phyloP scores from a whole-genome alignment of 176 grass and related monocot genomes.

The Hyparrhenia diplandra region DNA sequence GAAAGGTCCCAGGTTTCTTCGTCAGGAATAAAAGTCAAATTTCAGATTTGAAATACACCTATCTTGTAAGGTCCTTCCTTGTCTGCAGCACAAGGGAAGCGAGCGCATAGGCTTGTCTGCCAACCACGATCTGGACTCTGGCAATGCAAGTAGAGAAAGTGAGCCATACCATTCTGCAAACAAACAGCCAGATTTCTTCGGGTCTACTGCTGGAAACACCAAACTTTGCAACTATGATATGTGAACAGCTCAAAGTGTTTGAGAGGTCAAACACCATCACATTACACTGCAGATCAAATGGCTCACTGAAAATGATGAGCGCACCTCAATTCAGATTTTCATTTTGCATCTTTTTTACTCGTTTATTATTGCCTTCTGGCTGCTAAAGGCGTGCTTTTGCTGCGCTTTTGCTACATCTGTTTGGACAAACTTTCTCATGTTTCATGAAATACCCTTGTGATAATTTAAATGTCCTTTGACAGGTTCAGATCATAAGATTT shows the following conservation, averaged over 20 bases:
- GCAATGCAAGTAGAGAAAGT: neutral
- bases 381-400: no score
- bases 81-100: no score
- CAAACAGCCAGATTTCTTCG: neutral
- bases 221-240: neutral
- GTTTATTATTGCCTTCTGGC: no score
- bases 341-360: no score
- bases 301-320: no score
- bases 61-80: neutral
- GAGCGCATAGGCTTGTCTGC: no score
- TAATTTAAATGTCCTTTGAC: neutral
- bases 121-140: no score
- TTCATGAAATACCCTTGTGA: neutral
- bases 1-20: neutral
- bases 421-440: neutral
- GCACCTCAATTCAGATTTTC: neutral
- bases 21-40: no score
- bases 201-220: neutral
- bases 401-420: neutral
- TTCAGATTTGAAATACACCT: neutral
- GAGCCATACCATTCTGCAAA: no score
- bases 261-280: neutral
- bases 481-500: neutral
- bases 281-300: neutral
- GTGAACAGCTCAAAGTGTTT: no score